phyloP scores from a whole-genome alignment of 345 rosid genomes.

The Populus ilicifolia region DNA sequence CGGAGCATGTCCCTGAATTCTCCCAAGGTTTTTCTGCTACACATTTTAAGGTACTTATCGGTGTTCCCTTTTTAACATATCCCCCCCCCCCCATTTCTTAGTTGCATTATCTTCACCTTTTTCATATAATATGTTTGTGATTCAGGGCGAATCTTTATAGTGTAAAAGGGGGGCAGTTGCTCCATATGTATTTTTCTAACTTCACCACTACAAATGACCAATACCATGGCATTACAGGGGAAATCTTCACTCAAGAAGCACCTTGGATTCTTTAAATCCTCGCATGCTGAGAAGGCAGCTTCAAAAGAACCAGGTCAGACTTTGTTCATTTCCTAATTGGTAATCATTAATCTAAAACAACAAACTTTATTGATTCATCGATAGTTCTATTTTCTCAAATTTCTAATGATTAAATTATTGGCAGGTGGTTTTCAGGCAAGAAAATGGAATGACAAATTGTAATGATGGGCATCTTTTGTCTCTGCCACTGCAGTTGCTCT shows the following conservation, averaged over 20 bases:
- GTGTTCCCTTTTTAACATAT: background rate
- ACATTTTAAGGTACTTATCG: conserved; percentile 36
- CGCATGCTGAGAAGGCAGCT: conserved; percentile 33
- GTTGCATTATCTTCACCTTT: background rate
- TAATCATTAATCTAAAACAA: background rate
- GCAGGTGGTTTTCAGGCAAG: conserved; percentile 46
- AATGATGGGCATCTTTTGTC: conserved; percentile 22
- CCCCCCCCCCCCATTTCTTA: background rate
- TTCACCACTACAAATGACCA: background rate
- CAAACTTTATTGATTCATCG: background rate
- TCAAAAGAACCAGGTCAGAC: conserved; percentile 36
- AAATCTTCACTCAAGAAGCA: conserved; percentile 39
- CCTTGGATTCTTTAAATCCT: conserved; percentile 40
- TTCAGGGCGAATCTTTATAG: background rate
- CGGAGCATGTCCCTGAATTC: conserved; percentile 31
- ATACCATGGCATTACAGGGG: conserved; percentile 35
- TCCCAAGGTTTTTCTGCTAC: conserved; percentile 50
- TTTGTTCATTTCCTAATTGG: background rate
- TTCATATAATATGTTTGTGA: background rate
- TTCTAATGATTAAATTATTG: conserved; percentile 7
- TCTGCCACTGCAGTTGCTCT: conserved; percentile 19
- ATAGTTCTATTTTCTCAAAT: conserved; percentile 10
- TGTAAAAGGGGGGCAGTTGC: background rate
- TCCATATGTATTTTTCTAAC: background rate
- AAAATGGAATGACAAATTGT: conserved; percentile 40